Base-by-base conservation (phyloP, 345 rosid species). In the Melaleuca alternifolia region DNA sequence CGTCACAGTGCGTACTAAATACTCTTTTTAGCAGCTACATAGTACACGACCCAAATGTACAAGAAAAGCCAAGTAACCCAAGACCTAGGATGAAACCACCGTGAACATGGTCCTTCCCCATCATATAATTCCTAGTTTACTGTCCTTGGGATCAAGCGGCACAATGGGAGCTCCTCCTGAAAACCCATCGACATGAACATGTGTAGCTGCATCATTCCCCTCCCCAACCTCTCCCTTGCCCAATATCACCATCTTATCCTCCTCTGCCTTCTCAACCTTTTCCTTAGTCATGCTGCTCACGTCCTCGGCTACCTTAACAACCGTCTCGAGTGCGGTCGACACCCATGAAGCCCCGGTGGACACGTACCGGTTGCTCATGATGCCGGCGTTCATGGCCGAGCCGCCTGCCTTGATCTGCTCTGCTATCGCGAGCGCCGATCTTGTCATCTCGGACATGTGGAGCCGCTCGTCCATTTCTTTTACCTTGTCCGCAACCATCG, bases 301-400 rank as follows among this genome's bases (percentile, higher is more conserved):
- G 83, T 90, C 94, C 84, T 83, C 91, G 44, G 92, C 92, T 7
- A 91, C 89, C 90, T 88, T 92, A 9, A 90, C 84, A 14, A 91
- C 94, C 9, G 75, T 86, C 71, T n/a, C 88, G 71, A 89, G 76
- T 0, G 93, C 94, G 41, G 85, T 90, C n/a, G 92, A 88, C 65
- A 89, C 89, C 93, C 95, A 92, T 1, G 89, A 84, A 23, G 92
- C 92, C 56, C 92, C 92, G 1, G 92, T 86, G 5, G 88, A 91
- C 54, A 93, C 53, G 8, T 91, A 90, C 28, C 51, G 90, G 56
- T 91, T 92, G 77, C 88, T 90, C 89, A 91, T 83, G 86, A 93
- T 86, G 10, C 90, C 89, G 30, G 91, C 85, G 59, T 93, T 90
- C 6, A 90, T 90, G 7, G 79, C 23, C 3, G 79, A 71, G 82